A percentile compares a stretch with the other conserved stretches of the same genome.
Evolutionary conservation across 2,329 filamentous ascomycete species (phyloP).

Genomic region (Hymenoscyphus scutula): DNA sequence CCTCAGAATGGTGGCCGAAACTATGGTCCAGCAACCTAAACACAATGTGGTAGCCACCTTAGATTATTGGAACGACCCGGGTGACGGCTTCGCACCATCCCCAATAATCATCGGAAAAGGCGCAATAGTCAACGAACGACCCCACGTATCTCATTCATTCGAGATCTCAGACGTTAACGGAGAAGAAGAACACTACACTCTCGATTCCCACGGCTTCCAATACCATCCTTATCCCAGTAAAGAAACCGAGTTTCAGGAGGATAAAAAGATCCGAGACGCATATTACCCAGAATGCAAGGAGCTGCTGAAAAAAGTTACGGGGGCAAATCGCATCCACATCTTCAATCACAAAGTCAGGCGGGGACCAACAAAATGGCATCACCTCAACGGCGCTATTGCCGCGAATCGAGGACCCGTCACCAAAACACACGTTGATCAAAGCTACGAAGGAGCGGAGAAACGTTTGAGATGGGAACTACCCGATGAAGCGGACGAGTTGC

Average conservation of each 20-base stretch:
- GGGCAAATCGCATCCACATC: slow-evolving; percentile 54
- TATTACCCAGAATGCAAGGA: slow-evolving; percentile 83
- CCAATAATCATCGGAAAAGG: slow-evolving; percentile 20
- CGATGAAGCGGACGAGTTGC: slow-evolving; percentile 62
- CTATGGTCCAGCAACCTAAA: background rate
- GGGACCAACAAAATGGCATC: slow-evolving; percentile 34
- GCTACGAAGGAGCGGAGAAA: slow-evolving; percentile 58
- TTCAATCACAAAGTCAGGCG: slow-evolving; percentile 83
- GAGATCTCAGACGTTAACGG: slow-evolving; percentile 69
- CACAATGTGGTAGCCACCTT: slow-evolving; percentile 21
- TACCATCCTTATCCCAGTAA: slow-evolving; percentile 55
- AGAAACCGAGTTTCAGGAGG: slow-evolving; percentile 61
- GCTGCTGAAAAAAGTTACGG: slow-evolving; percentile 54
- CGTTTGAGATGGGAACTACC: slow-evolving; percentile 65
- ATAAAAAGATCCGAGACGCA: slow-evolving; percentile 60
- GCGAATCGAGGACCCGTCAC: slow-evolving; percentile 60
- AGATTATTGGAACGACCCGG: slow-evolving; percentile 22
- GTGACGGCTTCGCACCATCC: slow-evolving; percentile 19
- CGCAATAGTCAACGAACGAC: slow-evolving; percentile 13
- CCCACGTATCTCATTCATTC: slow-evolving; percentile 41
- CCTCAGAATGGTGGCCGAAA: slow-evolving; percentile 3
- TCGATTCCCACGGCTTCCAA: slow-evolving; percentile 75
- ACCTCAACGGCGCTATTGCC: slow-evolving; percentile 6
- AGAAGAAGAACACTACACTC: slow-evolving; percentile 58
- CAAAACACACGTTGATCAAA: slow-evolving; percentile 79